Evolutionary conservation across 2,329 filamentous ascomycete species (phyloP).

Genomic region (Sordariomycetes sp.): DNA sequence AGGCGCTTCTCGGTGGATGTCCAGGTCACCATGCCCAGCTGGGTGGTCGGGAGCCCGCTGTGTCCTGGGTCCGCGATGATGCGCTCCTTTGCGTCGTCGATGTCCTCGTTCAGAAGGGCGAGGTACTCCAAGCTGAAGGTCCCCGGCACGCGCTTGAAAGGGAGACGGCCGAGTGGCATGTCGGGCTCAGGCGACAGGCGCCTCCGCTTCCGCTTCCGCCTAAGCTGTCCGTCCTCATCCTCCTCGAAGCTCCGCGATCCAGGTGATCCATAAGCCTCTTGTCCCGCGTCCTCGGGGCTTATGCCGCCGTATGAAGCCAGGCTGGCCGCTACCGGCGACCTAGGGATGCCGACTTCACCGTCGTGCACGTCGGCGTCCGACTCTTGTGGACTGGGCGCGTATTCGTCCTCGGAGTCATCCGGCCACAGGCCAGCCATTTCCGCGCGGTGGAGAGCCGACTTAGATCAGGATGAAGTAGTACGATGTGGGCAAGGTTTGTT

Average conservation of each 20-base stretch:
- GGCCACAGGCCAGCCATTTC: not conserved
- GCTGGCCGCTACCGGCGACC: not conserved
- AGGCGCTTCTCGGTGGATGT: conserved; percentile 53
- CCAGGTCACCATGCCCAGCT: conserved; percentile 63
- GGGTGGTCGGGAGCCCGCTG: conserved; percentile 21
- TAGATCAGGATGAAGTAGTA: not conserved
- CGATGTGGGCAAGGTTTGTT: not conserved
- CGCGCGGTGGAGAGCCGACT: not conserved
- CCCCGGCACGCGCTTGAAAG: conserved; percentile 31
- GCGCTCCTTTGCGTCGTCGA: conserved; percentile 32
- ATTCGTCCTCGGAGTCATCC: conserved; percentile 2
- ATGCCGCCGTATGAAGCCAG: not conserved
- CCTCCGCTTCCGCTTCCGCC: not conserved
- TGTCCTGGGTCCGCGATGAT: conserved; percentile 12
- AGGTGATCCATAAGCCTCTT: not conserved
- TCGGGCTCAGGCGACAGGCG: not conserved
- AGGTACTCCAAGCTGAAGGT: conserved; percentile 32
- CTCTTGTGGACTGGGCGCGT: not conserved
- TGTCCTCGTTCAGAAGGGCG: conserved; percentile 40
- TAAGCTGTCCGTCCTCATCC: not conserved
- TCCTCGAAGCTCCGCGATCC: not conserved
- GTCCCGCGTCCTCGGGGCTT: not conserved
- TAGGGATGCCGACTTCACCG: not conserved
- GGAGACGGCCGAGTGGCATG: conserved; percentile 10
- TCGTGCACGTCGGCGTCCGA: not conserved